Percentiles rank a stretch among this genome's conserved stretches.
phyloP scores from a whole-genome alignment of 768 basidiomycete genomes.

The Leccinum rimulosum region DNA sequence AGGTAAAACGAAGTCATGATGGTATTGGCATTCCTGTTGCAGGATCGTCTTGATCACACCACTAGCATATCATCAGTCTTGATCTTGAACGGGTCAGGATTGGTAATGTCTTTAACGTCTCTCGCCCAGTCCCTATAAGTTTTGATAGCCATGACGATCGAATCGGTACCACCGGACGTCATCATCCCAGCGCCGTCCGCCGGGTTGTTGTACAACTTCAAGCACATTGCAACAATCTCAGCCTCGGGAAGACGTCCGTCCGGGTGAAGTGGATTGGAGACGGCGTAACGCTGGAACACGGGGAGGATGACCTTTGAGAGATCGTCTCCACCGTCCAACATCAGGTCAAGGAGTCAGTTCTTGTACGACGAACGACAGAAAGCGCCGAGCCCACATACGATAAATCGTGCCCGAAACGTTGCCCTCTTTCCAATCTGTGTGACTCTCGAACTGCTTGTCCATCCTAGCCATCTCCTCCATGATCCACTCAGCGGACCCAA shows the following conservation, averaged over 20 bases:
- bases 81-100: conserved; percentile 57
- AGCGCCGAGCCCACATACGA: conserved; percentile 45
- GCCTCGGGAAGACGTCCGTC: conserved; percentile 98
- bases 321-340: conserved; percentile 77
- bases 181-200: conserved; percentile 87
- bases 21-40: conserved; percentile 87
- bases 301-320: conserved; percentile 74
- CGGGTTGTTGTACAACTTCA: conserved; percentile 82
- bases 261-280: conserved; percentile 90
- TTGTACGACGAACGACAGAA: background rate
- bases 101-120: conserved; percentile 79
- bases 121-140: conserved; percentile 92
- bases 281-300: conserved; percentile 78
- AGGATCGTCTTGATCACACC: conserved; percentile 44
- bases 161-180: conserved; percentile 95
- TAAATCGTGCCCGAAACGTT: conserved; percentile 86
- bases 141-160: conserved; percentile 93
- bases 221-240: conserved; percentile 86
- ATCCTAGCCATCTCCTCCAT: conserved; percentile 75
- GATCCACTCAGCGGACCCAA: conserved; percentile 71
- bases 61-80: background rate
- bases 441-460: conserved; percentile 53
- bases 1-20: conserved; percentile 47
- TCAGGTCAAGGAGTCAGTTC: too few species aligned
- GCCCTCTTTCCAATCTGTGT: conserved; percentile 61